Base-by-base conservation (phyloP, 2,329 filamentous ascomycete genomes). In the Tolypocladium paradoxum region DNA sequence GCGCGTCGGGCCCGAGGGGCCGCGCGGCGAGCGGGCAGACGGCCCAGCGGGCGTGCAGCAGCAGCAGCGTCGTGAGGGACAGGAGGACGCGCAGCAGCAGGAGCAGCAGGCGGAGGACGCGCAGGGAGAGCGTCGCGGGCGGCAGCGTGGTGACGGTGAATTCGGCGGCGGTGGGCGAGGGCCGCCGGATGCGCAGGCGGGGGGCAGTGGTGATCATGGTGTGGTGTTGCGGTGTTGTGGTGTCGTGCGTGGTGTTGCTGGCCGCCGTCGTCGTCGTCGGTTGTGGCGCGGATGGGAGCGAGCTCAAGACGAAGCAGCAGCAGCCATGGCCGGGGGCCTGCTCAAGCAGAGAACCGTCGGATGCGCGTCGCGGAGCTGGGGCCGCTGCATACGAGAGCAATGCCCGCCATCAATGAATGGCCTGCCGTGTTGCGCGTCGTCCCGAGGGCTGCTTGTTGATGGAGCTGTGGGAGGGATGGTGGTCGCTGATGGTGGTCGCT, bases 131-230 rank as follows among this genome's bases (percentile, higher is more conserved):
- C 0, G 77, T 78, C 4, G 71, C 65, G 0, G 73, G 70, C 1
- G 87, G 82, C 46, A 83, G 82, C 54, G 91, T 96, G 36, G 91
- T 93, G 53, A 96, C 88, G 33, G 87, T 95, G 76, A 92, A 97
- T 60, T 88, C 87, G 66, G 88, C 84, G n/a, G 93, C 96, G 3
- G 90, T 95, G 48, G 89, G 85, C 27, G 93, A 91, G 49, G 88
- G 87, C 24, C 83, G 80, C 58, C 82, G 78, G 56, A 79, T 78
- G 61, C 74, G 77, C 50, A 89, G 81, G 60, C 78, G 78, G 11
- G 82, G 80, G 1, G 73, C 62, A 22, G 76, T 80, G 43, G 78
- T 79, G 58, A 87, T 76, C 85, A 89, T 58, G 20, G 50, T 14
- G 35, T 49, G 20, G 20, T 50, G 45, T 24, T 22, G 20, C 27